Evolutionary conservation across 345 rosid genomes (phyloP).

Genomic region (Trapa bicornis): DNA sequence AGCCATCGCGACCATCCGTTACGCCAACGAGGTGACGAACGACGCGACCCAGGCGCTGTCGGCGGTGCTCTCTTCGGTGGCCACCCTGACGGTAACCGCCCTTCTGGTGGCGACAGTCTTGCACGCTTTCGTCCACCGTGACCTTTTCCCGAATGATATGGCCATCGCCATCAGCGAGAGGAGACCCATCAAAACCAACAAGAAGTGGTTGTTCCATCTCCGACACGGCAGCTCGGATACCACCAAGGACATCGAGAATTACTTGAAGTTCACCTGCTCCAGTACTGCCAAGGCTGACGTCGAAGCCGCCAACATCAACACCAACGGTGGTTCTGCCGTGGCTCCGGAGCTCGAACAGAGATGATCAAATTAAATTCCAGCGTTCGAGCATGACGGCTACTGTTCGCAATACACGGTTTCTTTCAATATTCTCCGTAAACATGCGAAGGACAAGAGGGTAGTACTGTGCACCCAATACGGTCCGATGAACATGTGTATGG

Average conservation of each 20-base stretch:
- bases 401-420: background rate
- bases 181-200: slow-evolving; percentile 13
- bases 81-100: slow-evolving; percentile 7
- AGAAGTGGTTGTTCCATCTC: slow-evolving; percentile 31
- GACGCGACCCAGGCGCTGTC: slow-evolving; percentile 7
- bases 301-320: slow-evolving; percentile 16
- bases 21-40: slow-evolving; percentile 9
- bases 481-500: slow-evolving; percentile 9
- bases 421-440: background rate
- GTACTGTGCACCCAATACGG: background rate
- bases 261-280: slow-evolving; percentile 24
- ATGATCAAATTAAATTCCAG: background rate
- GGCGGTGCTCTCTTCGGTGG: slow-evolving; percentile 1
- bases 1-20: slow-evolving; percentile 9
- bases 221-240: slow-evolving; percentile 29
- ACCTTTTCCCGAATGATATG: slow-evolving; percentile 39
- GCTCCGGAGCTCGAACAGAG: background rate
- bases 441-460: slow-evolving; percentile 7
- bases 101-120: slow-evolving; percentile 11
- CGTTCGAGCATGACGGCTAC: background rate
- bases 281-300: slow-evolving; percentile 19
- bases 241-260: slow-evolving; percentile 29
- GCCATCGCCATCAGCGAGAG: slow-evolving; percentile 34
- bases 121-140: slow-evolving; percentile 23
- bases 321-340: background rate